These are phyloP conservation scores for Fraxinus greggii DNA, from an alignment of 305 asterid genomes.

Conservation along the genomic window DNA sequence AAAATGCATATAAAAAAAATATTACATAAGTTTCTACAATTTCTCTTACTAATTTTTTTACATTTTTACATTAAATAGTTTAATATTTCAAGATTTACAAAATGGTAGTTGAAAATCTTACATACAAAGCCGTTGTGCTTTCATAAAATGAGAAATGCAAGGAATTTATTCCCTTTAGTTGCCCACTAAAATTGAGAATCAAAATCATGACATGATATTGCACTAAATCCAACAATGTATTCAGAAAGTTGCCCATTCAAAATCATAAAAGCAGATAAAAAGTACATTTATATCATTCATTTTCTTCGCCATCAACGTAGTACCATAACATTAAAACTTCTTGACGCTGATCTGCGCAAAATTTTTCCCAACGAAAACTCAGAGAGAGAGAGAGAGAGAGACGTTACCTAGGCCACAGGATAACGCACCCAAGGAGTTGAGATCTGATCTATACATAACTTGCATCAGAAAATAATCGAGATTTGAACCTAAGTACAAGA, in stretches of 20 bases:
- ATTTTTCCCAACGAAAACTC: constrained; percentile 1
- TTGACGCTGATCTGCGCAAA: constrained; percentile 25
- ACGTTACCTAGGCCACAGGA: constrained; percentile 7
- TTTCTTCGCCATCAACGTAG: background rate
- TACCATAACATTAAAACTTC: constrained; percentile 22
- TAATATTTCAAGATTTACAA: background rate
- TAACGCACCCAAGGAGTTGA: constrained; percentile 12
- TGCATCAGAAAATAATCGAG: constrained; percentile 27
- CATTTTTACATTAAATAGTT: background rate
- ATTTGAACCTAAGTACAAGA: constrained; percentile 30
- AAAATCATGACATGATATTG: background rate
- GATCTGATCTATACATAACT: constrained; percentile 36
- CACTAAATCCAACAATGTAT: background rate
- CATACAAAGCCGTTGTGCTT: background rate
- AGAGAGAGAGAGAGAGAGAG: background rate
- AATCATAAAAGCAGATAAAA: background rate
- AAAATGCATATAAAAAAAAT: background rate
- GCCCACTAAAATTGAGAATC: background rate
- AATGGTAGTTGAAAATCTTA: background rate
- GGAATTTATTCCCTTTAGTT: background rate
- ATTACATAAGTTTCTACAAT: background rate
- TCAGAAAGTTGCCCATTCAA: background rate
- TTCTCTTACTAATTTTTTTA: background rate
- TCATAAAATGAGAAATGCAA: background rate
- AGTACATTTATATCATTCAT: background rate